phyloP scores from a whole-genome alignment of 108 stramenopile species.

The Fragilaria radians region DNA sequence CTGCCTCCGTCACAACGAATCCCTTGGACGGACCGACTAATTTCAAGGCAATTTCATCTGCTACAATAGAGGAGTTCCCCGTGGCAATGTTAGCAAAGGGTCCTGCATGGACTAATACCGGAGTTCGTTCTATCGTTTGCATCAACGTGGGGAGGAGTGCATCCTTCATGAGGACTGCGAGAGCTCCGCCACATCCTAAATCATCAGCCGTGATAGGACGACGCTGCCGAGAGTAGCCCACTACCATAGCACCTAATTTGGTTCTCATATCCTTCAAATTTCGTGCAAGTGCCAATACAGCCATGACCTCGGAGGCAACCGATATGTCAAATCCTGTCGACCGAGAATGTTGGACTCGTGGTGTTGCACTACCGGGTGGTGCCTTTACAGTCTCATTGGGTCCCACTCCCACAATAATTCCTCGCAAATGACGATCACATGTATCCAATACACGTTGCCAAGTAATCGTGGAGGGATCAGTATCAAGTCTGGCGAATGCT shows the following conservation, averaged over 20 bases:
- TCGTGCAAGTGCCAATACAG: constrained; percentile 90
- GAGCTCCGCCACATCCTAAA: constrained; percentile 94
- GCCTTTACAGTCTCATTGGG: constrained; percentile 79
- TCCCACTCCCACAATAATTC: constrained; percentile 76
- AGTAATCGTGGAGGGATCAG: constrained; percentile 91
- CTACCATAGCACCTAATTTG: constrained; percentile 91
- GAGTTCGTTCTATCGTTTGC: constrained; percentile 97
- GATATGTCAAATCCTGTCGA: constrained; percentile 97
- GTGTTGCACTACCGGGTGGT: constrained; percentile 19
- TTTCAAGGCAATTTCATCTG: constrained; percentile 90
- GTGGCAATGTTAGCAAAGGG: constrained; percentile 97
- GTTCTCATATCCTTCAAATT: constrained; percentile 86
- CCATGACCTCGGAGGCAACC: constrained; percentile 98
- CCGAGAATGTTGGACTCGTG: constrained; percentile 63
- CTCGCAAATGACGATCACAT: constrained; percentile 94
- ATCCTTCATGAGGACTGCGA: constrained; percentile 96
- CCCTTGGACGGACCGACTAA: constrained; percentile 86
- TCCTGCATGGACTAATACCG: constrained; percentile 96
- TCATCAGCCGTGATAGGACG: constrained; percentile 93
- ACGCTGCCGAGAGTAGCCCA: constrained; percentile 67
- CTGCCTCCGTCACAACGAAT: constrained; percentile 96
- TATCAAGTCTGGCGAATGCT: constrained; percentile 88
- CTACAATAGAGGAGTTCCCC: constrained; percentile 94
- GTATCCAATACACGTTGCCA: constrained; percentile 97
- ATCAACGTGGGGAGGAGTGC: constrained; percentile 94